Evolutionary conservation across 176 grass and related monocot genomes (phyloP), one percentile per base, ranked within the genome.

Genomic region (Thalia dealbata): DNA sequence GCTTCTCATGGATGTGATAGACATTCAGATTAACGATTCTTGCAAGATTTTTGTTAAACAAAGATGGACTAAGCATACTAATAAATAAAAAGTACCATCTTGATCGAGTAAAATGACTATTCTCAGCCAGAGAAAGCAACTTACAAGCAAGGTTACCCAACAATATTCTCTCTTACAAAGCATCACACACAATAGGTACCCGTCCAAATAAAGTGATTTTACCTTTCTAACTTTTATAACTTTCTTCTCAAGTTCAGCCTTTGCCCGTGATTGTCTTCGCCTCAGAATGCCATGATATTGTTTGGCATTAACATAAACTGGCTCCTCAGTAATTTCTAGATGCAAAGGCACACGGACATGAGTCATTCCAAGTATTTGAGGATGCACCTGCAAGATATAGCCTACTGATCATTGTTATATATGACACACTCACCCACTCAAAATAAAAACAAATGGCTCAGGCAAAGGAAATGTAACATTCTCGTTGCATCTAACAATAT

Each of bases 281-380:
- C 95, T 84, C 60, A 99, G 66, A 62, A 99, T 99, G 19, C 95
- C 95, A 77, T 92, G 87, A 52, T 93, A 99, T 81, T 99, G 95
- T 74, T 99, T 99, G 16, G 95, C 87, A 77, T 99, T 97, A 75
- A 97, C 95, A 92, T 92, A 97, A 19, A 97, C 90, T 63, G 90
- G 95, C 67, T 97, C 95, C 79, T 97, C 93, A 0, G 95, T 82
- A 78, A 92, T 76, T 76, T 97, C 90, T 41, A 92, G 84, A 60
- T 84, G 95, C 30, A 97, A 88, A 18, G 87, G 87, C 89, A 97
- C 91, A 16, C 95, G 84, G 59, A 76, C 45, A 18, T 84, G 87
- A 50, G 83, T 48, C 79, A 88, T 70, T 60, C 90, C 90, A 70
- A 82, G 67, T 15, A 88, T 48, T 66, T 91, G 95, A 48, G 82